Conservation (phyloP, 2,329 filamentous ascomycete species). For the Alternaria ethzedia region DNA sequence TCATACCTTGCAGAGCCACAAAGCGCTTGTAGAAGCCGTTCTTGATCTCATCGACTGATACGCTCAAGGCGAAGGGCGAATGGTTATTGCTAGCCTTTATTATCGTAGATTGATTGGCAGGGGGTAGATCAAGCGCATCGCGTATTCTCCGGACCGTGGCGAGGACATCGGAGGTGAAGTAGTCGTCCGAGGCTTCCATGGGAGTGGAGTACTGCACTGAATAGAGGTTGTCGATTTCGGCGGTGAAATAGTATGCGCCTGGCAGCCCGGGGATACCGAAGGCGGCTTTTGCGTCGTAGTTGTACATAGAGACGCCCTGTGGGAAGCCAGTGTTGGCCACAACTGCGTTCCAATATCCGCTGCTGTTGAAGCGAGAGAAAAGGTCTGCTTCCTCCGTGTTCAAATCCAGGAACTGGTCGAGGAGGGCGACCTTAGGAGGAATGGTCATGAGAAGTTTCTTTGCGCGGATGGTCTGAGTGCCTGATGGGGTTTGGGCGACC, state of each 20-base stretch:
- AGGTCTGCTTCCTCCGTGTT: neutral
- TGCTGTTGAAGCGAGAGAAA: neutral
- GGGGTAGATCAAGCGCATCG: neutral
- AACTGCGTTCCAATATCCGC: neutral
- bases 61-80: neutral
- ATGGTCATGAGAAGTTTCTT: neutral
- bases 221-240: neutral
- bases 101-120: neutral
- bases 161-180: neutral
- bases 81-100: neutral
- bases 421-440: neutral
- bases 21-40: neutral
- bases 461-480: neutral
- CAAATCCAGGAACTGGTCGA: neutral
- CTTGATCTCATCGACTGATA: neutral
- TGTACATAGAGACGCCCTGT: neutral
- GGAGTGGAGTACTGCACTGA: neutral
- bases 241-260: neutral
- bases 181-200: neutral
- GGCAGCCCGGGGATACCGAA: neutral
- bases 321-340: neutral
- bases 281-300: neutral
- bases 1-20: neutral
- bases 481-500: neutral
- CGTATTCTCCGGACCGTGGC: neutral